Percentiles rank a stretch among this genome's conserved stretches.
Evolutionary conservation across 2,329 filamentous ascomycete species (phyloP).

Genomic region (Blastomyces emzantsi): DNA sequence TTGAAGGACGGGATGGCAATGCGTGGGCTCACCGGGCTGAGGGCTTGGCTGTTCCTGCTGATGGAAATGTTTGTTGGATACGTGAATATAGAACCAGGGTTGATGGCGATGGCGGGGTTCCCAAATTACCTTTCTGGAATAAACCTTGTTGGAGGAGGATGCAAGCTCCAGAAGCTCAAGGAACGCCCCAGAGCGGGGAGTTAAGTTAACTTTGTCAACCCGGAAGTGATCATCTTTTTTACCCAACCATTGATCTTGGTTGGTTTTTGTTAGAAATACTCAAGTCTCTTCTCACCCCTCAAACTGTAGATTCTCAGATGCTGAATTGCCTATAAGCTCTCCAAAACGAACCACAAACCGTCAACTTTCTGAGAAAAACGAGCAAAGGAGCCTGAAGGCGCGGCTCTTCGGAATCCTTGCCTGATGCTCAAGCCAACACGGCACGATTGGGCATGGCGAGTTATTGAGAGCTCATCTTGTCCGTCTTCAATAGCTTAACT

Average conservation of each 20-base stretch:
- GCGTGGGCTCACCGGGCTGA: too few relatives aligned
- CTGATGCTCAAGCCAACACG: background rate
- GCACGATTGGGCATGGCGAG: background rate
- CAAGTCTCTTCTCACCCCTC: background rate
- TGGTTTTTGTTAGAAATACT: too few relatives aligned
- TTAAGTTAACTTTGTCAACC: background rate
- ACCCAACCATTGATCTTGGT: too few relatives aligned
- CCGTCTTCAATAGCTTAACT: too few relatives aligned
- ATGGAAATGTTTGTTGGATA: too few relatives aligned
- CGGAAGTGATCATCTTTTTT: background rate
- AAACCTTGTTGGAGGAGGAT: background rate
- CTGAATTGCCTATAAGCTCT: background rate
- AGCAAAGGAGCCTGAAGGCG: background rate
- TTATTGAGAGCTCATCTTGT: background rate
- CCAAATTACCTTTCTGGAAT: background rate
- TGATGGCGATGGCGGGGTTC: background rate
- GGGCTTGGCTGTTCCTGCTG: too few relatives aligned
- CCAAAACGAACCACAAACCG: background rate
- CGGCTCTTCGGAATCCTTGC: background rate
- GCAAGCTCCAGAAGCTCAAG: background rate
- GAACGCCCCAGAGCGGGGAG: background rate
- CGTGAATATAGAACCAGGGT: background rate
- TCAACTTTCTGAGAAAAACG: background rate
- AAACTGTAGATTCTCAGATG: background rate
- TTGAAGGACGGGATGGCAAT: background rate